Evolutionary conservation across 345 rosid species (phyloP).

Genomic region (Laguncularia racemosa): DNA sequence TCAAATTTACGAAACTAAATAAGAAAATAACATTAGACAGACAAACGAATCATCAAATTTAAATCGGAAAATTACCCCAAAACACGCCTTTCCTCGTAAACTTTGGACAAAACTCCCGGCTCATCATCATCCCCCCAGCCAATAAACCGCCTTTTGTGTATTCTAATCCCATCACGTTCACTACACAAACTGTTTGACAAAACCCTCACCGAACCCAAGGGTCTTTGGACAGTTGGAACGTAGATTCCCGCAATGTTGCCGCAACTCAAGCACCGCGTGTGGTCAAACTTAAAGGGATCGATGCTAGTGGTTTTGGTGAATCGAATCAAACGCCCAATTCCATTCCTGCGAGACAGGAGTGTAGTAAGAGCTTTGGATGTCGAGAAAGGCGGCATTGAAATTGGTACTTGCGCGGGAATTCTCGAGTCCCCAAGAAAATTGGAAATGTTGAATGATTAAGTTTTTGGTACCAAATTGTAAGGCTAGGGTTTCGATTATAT

Average conservation of each 20-base stretch:
- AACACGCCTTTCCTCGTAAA: constrained; percentile 74
- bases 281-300: constrained; percentile 17
- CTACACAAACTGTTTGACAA: constrained; percentile 9
- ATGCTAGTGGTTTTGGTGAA: constrained; percentile 13
- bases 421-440: too few species aligned
- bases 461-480: too few species aligned
- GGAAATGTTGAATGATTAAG: too few species aligned
- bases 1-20: too few species aligned
- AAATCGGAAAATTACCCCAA: constrained; percentile 48
- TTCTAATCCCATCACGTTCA: not conserved
- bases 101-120: constrained; percentile 67
- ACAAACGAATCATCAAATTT: not conserved
- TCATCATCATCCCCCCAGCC: constrained; percentile 97
- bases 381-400: constrained; percentile 53
- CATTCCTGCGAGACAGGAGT: constrained; percentile 27
- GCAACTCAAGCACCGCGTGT: constrained; percentile 26
- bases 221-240: constrained; percentile 14
- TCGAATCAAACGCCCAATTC: constrained; percentile 20
- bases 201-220: constrained; percentile 9
- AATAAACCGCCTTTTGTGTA: constrained; percentile 64
- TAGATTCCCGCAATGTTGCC: constrained; percentile 25
- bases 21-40: not conserved
- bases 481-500: too few species aligned
- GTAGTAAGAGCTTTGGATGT: constrained; percentile 37
- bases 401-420: not conserved